Conservation (phyloP, 2,329 filamentous ascomycete genomes). For the Paraphaeosphaeria minitans region DNA sequence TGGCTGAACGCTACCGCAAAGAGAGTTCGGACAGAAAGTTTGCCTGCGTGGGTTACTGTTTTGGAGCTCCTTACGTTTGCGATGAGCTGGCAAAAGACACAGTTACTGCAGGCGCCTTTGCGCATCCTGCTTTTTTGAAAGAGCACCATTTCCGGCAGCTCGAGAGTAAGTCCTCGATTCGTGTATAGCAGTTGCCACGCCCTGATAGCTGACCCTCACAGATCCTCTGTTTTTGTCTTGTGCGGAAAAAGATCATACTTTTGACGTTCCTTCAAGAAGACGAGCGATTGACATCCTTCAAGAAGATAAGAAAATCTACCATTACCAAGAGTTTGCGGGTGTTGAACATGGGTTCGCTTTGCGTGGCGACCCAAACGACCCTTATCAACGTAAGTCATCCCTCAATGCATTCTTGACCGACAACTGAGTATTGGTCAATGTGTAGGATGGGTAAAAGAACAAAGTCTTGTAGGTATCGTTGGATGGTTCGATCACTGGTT, state of each 20-base stretch:
- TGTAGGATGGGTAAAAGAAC: conserved; percentile 36
- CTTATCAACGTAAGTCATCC: conserved; percentile 39
- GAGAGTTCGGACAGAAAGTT: conserved; percentile 38
- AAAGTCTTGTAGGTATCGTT: conserved; percentile 34
- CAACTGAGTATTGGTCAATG: background rate
- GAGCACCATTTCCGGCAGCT: conserved; percentile 52
- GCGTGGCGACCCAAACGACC: conserved; percentile 49
- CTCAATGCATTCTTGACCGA: background rate
- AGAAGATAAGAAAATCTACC: conserved; percentile 42
- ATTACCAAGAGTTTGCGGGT: conserved; percentile 40
- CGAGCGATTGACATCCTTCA: conserved; percentile 53
- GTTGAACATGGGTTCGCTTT: conserved; percentile 46
- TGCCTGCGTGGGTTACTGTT: conserved; percentile 50
- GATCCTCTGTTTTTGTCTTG: conserved; percentile 55
- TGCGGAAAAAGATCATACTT: conserved; percentile 53
- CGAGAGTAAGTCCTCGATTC: conserved; percentile 28
- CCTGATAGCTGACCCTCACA: background rate
- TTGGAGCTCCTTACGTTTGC: conserved; percentile 53
- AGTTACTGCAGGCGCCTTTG: conserved; percentile 55
- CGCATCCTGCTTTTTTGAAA: conserved; percentile 57
- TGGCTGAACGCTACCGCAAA: conserved; percentile 45
- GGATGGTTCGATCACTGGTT: conserved; percentile 27
- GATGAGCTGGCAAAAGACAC: conserved; percentile 46
- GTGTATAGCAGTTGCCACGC: no score
- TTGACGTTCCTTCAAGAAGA: conserved; percentile 46